Conservation (phyloP, 2,329 filamentous ascomycete genomes). For the Fusarium stilboides region DNA sequence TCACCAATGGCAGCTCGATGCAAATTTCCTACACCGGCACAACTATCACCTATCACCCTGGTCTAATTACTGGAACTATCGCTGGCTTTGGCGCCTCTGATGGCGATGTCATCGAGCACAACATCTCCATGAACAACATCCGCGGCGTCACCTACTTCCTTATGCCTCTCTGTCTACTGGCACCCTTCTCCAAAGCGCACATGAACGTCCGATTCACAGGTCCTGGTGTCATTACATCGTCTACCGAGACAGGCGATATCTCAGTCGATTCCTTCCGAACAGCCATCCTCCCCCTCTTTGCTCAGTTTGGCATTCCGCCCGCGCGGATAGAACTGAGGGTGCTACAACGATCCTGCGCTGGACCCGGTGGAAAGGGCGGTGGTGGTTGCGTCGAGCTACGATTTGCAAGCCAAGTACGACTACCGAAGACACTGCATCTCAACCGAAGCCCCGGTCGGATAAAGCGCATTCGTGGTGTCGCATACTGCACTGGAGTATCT, state of each 20-base stretch:
- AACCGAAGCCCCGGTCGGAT: slow-evolving; percentile 86
- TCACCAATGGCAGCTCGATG: slow-evolving; percentile 95
- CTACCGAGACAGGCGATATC: slow-evolving; percentile 87
- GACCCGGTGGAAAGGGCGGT: slow-evolving; percentile 81
- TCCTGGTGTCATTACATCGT: slow-evolving; percentile 91
- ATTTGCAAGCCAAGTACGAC: slow-evolving; percentile 91
- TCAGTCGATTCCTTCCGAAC: slow-evolving; percentile 95
- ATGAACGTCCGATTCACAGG: slow-evolving; percentile 93
- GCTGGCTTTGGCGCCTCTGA: slow-evolving; percentile 79
- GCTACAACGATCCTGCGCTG: slow-evolving; percentile 83
- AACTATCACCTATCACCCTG: slow-evolving; percentile 90
- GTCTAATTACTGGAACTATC: slow-evolving; percentile 89
- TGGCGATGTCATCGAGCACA: slow-evolving; percentile 85
- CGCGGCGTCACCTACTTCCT: slow-evolving; percentile 94
- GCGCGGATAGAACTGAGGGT: slow-evolving; percentile 89
- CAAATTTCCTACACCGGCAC: slow-evolving; percentile 98
- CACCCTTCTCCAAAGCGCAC: slow-evolving; percentile 92
- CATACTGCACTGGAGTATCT: slow-evolving; percentile 92
- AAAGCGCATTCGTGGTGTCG: slow-evolving; percentile 91
- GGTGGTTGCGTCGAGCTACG: slow-evolving; percentile 94
- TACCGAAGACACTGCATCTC: slow-evolving; percentile 94
- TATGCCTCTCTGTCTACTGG: slow-evolving; percentile 88
- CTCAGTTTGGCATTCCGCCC: slow-evolving; percentile 85
- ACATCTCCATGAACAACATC: slow-evolving; percentile 81
- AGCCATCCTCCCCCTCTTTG: slow-evolving; percentile 90